Conservation (phyloP, 371 early-diverging fungal species). For the Circinella umbellata region DNA sequence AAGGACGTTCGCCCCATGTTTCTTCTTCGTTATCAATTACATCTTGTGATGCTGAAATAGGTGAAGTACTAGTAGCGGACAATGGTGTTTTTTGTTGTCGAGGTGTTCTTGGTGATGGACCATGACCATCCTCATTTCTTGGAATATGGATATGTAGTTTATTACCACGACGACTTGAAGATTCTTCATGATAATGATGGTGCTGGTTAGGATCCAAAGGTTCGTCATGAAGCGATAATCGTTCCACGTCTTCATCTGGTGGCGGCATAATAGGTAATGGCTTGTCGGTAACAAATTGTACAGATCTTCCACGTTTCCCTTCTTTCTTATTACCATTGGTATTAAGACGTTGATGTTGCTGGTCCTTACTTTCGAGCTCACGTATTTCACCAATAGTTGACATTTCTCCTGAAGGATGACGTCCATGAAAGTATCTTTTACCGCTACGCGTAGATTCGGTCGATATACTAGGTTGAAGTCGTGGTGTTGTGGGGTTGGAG, state of each 20-base stretch:
- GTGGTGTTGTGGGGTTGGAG: background rate
- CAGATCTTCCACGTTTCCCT: constrained; percentile 10
- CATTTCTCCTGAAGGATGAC: constrained; percentile 15
- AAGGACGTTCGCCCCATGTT: constrained; percentile 73
- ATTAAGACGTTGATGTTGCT: background rate
- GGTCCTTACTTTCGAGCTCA: background rate
- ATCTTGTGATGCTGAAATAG: constrained; percentile 15
- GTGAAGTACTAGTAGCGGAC: constrained; percentile 21
- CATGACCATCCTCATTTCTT: background rate
- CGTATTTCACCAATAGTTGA: constrained; percentile 9
- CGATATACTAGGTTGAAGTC: constrained; percentile 4
- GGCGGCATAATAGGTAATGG: background rate
- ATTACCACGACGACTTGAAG: background rate
- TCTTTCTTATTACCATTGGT: background rate
- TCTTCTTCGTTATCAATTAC: constrained; percentile 39
- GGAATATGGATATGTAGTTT: constrained; percentile 31
- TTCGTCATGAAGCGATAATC: constrained; percentile 14
- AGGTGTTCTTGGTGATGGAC: constrained; percentile 21
- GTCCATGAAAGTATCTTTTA: constrained; percentile 11
- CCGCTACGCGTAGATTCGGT: constrained; percentile 1
- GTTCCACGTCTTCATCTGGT: constrained; percentile 12
- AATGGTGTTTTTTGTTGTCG: constrained; percentile 18
- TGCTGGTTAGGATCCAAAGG: background rate
- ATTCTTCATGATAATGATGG: background rate
- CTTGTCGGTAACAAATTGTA: constrained; percentile 16